Evolutionary conservation across 257 asterid genomes (phyloP).

Genomic region (Rauvolfia tetraphylla): DNA sequence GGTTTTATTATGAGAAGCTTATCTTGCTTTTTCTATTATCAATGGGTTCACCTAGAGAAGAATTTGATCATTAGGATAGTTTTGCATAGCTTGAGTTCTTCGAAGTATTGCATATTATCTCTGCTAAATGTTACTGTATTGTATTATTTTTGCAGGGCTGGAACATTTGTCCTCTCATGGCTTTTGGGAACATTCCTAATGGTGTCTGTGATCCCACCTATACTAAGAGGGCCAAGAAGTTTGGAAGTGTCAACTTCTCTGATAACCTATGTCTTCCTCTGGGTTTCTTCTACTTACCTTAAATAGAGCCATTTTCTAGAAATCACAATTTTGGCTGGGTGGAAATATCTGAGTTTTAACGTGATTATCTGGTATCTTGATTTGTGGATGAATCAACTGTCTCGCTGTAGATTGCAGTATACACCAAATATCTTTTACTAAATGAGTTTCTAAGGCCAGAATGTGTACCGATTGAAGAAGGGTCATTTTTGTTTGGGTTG

Average conservation of each 20-base stretch:
- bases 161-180: slow-evolving; percentile 78
- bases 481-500: not conserved
- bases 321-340: slow-evolving; percentile 38
- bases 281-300: slow-evolving; percentile 94
- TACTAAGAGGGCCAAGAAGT: slow-evolving; percentile 80
- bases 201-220: slow-evolving; percentile 94
- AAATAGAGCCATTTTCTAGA: slow-evolving; percentile 29
- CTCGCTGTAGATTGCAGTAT: not conserved
- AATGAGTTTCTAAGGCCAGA: slow-evolving; percentile 3
- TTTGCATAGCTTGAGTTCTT: not conserved
- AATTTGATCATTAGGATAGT: not conserved
- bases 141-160: slow-evolving; percentile 55
- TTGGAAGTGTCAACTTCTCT: slow-evolving; percentile 93
- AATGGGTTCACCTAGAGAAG: not conserved
- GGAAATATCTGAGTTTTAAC: slow-evolving; percentile 19
- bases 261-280: slow-evolving; percentile 77
- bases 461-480: not conserved
- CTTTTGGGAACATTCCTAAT: slow-evolving; percentile 91
- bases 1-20: not conserved
- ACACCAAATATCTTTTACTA: not conserved
- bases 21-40: not conserved
- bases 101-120: not conserved
- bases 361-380: not conserved
- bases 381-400: not conserved
- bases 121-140: not conserved